Evolutionary conservation across 352 stramenopile species (phyloP).

Genomic region (Paralagenidium karlingii): DNA sequence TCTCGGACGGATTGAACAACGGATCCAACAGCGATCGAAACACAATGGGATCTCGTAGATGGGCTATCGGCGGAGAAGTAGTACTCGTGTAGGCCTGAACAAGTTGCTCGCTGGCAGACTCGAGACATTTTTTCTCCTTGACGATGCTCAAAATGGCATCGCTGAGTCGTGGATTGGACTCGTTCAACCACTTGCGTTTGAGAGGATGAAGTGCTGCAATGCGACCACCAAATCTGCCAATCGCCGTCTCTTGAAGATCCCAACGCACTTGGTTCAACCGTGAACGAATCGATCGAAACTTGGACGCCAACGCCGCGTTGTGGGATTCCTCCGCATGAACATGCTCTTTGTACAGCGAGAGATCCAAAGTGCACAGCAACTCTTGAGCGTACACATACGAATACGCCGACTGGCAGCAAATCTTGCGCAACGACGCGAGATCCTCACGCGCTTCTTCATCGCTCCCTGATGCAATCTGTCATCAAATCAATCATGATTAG

Average conservation of each 20-base stretch:
- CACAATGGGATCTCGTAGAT: slow-evolving; percentile 63
- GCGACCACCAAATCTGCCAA: slow-evolving; percentile 46
- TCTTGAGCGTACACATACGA: slow-evolving; percentile 76
- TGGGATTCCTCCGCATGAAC: slow-evolving; percentile 12
- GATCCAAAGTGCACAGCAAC: slow-evolving; percentile 55
- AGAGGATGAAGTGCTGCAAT: slow-evolving; percentile 64
- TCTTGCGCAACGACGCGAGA: slow-evolving; percentile 59
- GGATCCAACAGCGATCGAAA: slow-evolving; percentile 64
- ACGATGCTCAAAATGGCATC: slow-evolving; percentile 66
- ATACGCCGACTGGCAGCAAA: slow-evolving; percentile 76
- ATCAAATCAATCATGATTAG: background rate
- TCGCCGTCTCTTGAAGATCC: slow-evolving; percentile 64
- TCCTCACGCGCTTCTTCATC: slow-evolving; percentile 72
- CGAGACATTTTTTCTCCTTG: slow-evolving; percentile 61
- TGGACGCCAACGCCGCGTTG: slow-evolving; percentile 14
- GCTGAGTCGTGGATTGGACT: slow-evolving; percentile 39
- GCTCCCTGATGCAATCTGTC: slow-evolving; percentile 65
- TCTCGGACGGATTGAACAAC: slow-evolving; percentile 68
- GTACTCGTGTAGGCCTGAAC: slow-evolving; percentile 50
- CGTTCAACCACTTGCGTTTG: slow-evolving; percentile 44
- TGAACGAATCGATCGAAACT: slow-evolving; percentile 44
- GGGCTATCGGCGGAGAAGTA: slow-evolving; percentile 36
- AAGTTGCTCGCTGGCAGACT: slow-evolving; percentile 36
- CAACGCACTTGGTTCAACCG: slow-evolving; percentile 59
- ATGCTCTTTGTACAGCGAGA: slow-evolving; percentile 47